Evolutionary conservation across 1,139 yeast species (phyloP), one percentile per base, ranked within the genome.

Genomic region (Nakaseomyces uthaithaninus): DNA sequence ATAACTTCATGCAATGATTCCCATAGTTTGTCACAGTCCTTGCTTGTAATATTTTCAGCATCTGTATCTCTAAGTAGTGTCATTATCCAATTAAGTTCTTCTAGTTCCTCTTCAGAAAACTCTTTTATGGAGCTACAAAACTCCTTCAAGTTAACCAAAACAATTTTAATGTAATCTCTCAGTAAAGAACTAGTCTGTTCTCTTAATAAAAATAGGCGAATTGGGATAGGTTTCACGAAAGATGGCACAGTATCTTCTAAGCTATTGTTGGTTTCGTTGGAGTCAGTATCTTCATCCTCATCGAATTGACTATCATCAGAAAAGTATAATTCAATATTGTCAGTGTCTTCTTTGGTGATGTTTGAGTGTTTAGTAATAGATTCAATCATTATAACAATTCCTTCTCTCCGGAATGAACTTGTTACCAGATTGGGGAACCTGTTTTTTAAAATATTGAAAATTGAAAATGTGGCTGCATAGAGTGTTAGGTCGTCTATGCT

Each of bases 321-420:
- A 7, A 17, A 18, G 4, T 10, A n/a, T 11, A 45, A 46, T 2
- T 43, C 48, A 5, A 44, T 49, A 8, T 46, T 54, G 5, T 33
- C 47, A 6, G 45, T 49, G 6, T 46, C 55, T 9, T 51, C 50
- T 38, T 36, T 27, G 8, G 24, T 4, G 36, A 37, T 14, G 4
- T n/a, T n/a, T 36, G 36, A 18, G 26, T 27, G 22, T 14, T 31
- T 23, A 47, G 36, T 12, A 2, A 31, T 31, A n/a, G 35, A 31
- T 19, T 45, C 41, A 3, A 53, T 38, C 14, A 52, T 34, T 52
- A 83, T 89, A 14, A 71, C 66, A 9, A 82, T 63, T 0, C 95
- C 95, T 51, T 86, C 93, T 44, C 84, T 71, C 50, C 74, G 82
- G 46, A 86, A 76, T 4, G 68, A 68, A 0, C 62, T 54, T 10